These are phyloP conservation scores for Trichoderma lentiforme DNA, from an alignment of 2,329 filamentous ascomycete genomes.

Conservation along the genomic window DNA sequence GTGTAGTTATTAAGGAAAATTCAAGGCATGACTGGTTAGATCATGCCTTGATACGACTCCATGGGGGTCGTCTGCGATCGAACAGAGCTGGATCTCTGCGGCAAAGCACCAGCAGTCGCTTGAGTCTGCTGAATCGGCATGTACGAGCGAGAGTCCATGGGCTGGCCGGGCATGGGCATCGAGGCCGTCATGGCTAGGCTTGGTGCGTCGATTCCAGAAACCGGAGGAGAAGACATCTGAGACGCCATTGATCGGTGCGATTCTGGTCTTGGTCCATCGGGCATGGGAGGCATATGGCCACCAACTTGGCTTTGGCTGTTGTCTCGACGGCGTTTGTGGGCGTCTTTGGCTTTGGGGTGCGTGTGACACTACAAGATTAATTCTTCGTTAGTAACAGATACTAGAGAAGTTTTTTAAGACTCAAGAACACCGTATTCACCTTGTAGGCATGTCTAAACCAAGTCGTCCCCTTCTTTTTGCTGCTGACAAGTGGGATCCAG, in stretches of 20 bases:
- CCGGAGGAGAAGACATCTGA: constrained; percentile 19
- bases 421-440: constrained; percentile 43
- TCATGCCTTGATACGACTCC: neutral
- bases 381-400: constrained; percentile 22
- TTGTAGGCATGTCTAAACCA: constrained; percentile 91
- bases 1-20: neutral
- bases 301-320: constrained; percentile 50
- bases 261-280: constrained; percentile 47
- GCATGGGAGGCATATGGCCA: constrained; percentile 36
- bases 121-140: constrained; percentile 14
- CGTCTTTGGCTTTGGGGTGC: constrained; percentile 68
- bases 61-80: neutral
- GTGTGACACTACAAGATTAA: constrained; percentile 57
- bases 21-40: neutral
- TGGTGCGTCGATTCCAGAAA: constrained; percentile 1
- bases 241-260: constrained; percentile 35
- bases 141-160: constrained; percentile 7
- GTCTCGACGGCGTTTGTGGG: constrained; percentile 64
- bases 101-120: neutral
- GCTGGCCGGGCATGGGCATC: constrained; percentile 11
- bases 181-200: constrained; percentile 8
- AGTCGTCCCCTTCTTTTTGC: constrained; percentile 88
- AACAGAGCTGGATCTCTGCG: constrained; percentile 6
- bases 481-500: constrained; percentile 78
- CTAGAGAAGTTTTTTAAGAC: neutral